A percentile compares a stretch with the other conserved stretches of the same genome.
Conservation (phyloP, 306 rosid genomes). For the Trifolium repens region DNA sequence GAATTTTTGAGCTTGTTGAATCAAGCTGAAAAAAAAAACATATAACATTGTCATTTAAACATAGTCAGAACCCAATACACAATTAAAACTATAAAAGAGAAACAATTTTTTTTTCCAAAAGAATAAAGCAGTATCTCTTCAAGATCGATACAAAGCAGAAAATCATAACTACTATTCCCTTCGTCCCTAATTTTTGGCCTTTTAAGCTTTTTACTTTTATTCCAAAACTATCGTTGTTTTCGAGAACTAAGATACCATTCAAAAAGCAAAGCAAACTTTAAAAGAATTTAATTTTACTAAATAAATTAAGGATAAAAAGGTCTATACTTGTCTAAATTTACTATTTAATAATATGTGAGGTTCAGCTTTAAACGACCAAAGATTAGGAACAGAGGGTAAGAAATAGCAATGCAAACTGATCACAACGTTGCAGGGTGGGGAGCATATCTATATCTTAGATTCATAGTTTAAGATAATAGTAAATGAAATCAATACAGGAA, state of each 20-base stretch:
- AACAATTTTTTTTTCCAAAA: neutral
- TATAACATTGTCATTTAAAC: slow-evolving; percentile 37
- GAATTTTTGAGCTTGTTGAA: slow-evolving; percentile 87
- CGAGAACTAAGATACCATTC: neutral
- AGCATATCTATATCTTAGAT: slow-evolving; percentile 23
- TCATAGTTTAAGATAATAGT: neutral
- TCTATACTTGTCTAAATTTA: neutral
- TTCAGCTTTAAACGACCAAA: neutral
- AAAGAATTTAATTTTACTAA: neutral
- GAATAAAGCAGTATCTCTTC: neutral
- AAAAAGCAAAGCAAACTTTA: neutral
- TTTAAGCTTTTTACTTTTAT: neutral
- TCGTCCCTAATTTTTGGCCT: neutral
- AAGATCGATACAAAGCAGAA: slow-evolving; percentile 19
- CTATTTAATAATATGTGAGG: neutral
- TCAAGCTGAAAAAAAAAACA: slow-evolving; percentile 69
- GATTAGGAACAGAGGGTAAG: neutral
- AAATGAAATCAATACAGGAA: slow-evolving; percentile 22
- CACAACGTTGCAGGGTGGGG: slow-evolving; percentile 9
- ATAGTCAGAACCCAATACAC: slow-evolving; percentile 33
- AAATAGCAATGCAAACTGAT: slow-evolving; percentile 29
- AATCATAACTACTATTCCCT: neutral
- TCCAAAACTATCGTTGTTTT: neutral
- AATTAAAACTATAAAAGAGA: slow-evolving; percentile 3
- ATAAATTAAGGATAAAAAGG: neutral